Evolutionary conservation across 1,284 basidiomycete species (phyloP).

Genomic region (Malassezia brasiliensis): DNA sequence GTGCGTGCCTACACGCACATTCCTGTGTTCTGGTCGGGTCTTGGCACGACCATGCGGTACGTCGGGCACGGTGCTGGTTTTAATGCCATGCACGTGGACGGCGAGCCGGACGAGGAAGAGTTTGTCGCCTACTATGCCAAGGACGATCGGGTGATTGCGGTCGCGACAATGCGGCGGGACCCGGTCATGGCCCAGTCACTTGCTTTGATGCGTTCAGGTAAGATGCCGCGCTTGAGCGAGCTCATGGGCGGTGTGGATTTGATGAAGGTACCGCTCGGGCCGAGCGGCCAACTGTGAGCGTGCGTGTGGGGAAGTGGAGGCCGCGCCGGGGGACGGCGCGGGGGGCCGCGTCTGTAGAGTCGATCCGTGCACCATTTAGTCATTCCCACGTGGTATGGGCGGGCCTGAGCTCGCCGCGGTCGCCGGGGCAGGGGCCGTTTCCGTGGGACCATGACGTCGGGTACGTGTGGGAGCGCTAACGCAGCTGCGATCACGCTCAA

Average conservation of each 20-base stretch:
- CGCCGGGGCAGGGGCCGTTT: background rate
- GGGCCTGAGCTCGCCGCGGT: no score
- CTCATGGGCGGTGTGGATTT: constrained; percentile 55
- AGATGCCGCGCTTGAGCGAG: constrained; percentile 72
- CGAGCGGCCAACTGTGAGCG: background rate
- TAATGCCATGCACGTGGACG: constrained; percentile 68
- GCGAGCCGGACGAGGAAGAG: constrained; percentile 62
- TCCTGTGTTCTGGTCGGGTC: constrained; percentile 72
- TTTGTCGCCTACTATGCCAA: constrained; percentile 67
- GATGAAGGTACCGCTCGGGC: constrained; percentile 5
- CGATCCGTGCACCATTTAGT: background rate
- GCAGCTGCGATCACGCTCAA: constrained; percentile 2
- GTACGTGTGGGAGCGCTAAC: background rate
- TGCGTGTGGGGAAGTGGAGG: no score
- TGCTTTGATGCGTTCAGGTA: constrained; percentile 66
- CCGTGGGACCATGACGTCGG: background rate
- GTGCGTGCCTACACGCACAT: constrained; percentile 59
- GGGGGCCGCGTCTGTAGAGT: no score
- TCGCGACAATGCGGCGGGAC: constrained; percentile 74
- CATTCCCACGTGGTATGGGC: background rate
- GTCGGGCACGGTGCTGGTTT: constrained; percentile 61
- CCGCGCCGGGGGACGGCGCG: no score
- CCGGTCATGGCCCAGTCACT: constrained; percentile 70
- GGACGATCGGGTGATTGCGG: constrained; percentile 65
- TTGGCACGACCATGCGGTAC: constrained; percentile 71